phyloP scores from a whole-genome alignment of 2,329 filamentous ascomycete species.

The Delphinella strobiligena region DNA sequence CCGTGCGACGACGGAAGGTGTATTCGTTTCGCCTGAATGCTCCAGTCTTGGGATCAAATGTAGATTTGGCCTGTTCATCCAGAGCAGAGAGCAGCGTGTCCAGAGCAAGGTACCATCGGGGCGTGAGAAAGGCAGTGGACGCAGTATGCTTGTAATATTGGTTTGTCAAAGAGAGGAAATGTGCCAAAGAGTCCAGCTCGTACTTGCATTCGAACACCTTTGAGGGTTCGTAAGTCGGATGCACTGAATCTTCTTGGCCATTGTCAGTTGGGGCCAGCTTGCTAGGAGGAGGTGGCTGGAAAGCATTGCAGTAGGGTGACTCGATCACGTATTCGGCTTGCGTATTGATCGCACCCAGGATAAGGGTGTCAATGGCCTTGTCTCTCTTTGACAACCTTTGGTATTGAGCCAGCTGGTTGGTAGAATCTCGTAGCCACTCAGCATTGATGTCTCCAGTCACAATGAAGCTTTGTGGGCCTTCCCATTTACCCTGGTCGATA shows the following conservation, averaged over 20 bases:
- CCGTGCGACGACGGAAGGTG: constrained; percentile 73
- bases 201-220: constrained; percentile 98
- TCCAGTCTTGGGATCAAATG: constrained; percentile 60
- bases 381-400: constrained; percentile 76
- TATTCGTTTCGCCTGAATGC: constrained; percentile 63
- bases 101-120: constrained; percentile 68
- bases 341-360: constrained; percentile 89
- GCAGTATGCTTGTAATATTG: constrained; percentile 73
- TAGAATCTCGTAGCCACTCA: constrained; percentile 85
- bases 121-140: constrained; percentile 65
- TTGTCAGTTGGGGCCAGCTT: constrained; percentile 60
- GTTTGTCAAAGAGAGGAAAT: constrained; percentile 77
- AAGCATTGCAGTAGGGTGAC: constrained; percentile 95
- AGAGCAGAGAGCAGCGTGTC: constrained; percentile 63
- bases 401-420: constrained; percentile 87
- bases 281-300: constrained; percentile 83
- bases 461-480: constrained; percentile 80
- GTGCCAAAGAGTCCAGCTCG: constrained; percentile 87
- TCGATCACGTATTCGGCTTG: constrained; percentile 91
- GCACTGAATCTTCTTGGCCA: constrained; percentile 72
- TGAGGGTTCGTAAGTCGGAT: constrained; percentile 72
- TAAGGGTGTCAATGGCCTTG: constrained; percentile 61
- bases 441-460: constrained; percentile 90
- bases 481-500: constrained; percentile 54
- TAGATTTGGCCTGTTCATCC: constrained; percentile 65